These are phyloP conservation scores for Nepenthes mirabilis DNA, from an alignment of 148 eudicot genomes.

Conservation along the genomic window DNA sequence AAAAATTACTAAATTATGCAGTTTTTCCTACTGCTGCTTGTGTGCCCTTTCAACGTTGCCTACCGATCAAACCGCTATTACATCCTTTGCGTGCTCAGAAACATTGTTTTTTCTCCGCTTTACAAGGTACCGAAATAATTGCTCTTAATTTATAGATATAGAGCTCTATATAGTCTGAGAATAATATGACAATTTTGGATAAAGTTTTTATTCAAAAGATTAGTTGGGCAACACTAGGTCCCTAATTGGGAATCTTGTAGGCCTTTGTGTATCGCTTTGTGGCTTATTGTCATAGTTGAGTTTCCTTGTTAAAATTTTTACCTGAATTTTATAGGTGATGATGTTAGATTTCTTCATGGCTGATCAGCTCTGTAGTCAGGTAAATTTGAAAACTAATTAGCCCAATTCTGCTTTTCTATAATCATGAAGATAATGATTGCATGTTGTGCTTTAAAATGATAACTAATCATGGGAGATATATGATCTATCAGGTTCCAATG, in stretches of 20 bases:
- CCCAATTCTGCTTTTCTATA: no score
- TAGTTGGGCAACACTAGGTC: no score
- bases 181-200: no score
- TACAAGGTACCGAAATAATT: constrained; percentile 44
- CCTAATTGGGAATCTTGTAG: no score
- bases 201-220: no score
- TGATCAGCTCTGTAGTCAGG: constrained; percentile 99
- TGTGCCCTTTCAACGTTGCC: constrained; percentile 72
- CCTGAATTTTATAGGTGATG: constrained; percentile 33
- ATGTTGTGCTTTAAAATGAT: not conserved
- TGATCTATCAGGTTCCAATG: constrained; percentile 55
- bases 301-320: no score
- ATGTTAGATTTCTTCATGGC: constrained; percentile 99
- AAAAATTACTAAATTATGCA: constrained; percentile 13
- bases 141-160: no score
- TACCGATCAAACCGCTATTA: constrained; percentile 64
- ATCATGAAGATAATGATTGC: not conserved
- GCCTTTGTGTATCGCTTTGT: no score
- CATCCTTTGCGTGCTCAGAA: constrained; percentile 54
- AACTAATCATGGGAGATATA: not conserved
- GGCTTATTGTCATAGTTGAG: no score
- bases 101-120: constrained; percentile 72
- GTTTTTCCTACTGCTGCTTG: constrained; percentile 48
- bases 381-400: constrained; percentile 9
- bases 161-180: no score